Evolutionary conservation across 768 basidiomycete genomes (phyloP).

Genomic region (Leccinum incarnatum): DNA sequence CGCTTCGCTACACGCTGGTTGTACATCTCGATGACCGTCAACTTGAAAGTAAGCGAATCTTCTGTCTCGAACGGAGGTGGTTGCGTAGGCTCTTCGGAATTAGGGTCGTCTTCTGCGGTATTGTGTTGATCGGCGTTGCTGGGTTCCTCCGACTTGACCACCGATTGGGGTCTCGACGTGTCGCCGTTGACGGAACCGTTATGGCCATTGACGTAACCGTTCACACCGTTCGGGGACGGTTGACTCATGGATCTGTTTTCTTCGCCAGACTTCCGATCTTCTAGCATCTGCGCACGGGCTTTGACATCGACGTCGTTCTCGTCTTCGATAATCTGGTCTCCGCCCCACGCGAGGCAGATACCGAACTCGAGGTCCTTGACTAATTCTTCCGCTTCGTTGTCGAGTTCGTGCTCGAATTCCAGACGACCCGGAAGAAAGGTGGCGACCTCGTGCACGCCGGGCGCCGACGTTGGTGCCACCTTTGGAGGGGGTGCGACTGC

Average conservation of each 20-base stretch:
- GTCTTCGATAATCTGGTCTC: conserved; percentile 76
- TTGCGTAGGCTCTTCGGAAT: conserved; percentile 60
- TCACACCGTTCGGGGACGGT: conserved; percentile 20
- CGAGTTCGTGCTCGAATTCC: conserved; percentile 96
- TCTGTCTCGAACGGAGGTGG: conserved; percentile 81
- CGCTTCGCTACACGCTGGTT: conserved; percentile 84
- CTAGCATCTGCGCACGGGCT: conserved; percentile 41
- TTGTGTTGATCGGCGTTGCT: conserved; percentile 32
- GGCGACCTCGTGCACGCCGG: conserved; percentile 88
- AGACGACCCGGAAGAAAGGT: conserved; percentile 95
- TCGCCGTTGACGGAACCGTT: conserved; percentile 36
- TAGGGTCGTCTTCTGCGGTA: conserved; percentile 55
- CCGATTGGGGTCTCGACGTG: conserved; percentile 24
- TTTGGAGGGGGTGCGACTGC: conserved; percentile 58
- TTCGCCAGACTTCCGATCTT: conserved; percentile 34
- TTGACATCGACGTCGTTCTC: conserved; percentile 74
- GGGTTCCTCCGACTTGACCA: conserved; percentile 45
- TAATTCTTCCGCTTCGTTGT: conserved; percentile 94
- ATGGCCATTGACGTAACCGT: conserved; percentile 34
- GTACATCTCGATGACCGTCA: conserved; percentile 88
- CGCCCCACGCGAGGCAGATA: conserved; percentile 80
- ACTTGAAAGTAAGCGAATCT: conserved; percentile 83
- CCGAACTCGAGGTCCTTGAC: conserved; percentile 97
- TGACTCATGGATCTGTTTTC: conserved; percentile 23
- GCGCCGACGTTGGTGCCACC: conserved; percentile 80